Evolutionary conservation across 257 asterid genomes (phyloP).

Genomic region (Solanum arcanum): DNA sequence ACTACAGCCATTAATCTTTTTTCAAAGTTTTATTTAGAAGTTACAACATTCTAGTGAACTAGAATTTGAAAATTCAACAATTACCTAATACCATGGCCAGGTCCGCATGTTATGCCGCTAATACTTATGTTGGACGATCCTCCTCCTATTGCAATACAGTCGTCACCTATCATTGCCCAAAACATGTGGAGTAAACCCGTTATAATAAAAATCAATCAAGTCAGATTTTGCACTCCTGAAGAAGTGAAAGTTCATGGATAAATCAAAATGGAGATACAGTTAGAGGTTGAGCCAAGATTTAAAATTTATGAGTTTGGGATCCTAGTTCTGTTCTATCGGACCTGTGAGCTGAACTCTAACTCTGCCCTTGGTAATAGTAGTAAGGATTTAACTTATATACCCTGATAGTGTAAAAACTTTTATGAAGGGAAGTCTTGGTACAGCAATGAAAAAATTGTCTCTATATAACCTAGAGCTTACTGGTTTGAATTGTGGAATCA

Average conservation of each 20-base stretch:
- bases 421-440: background rate
- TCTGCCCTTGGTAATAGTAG: background rate
- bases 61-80: background rate
- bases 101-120: slow-evolving; percentile 49
- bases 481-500: background rate
- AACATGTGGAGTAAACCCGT: background rate
- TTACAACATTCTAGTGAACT: background rate
- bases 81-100: slow-evolving; percentile 72
- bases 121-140: slow-evolving; percentile 39
- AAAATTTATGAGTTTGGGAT: background rate
- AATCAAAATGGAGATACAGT: background rate
- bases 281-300: background rate
- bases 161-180: slow-evolving; percentile 33
- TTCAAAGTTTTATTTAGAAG: background rate
- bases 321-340: background rate
- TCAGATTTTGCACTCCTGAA: background rate
- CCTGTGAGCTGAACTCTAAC: background rate
- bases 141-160: slow-evolving; percentile 52
- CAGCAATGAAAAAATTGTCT: background rate
- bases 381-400: background rate
- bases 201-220: background rate
- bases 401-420: background rate
- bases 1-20: slow-evolving; percentile 7
- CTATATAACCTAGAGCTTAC: background rate
- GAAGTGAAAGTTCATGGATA: background rate